Evolutionary conservation across 225 moss, liverwort and hornwort species (phyloP).

Genomic region (Bryoerythrophyllum caledonicum): DNA sequence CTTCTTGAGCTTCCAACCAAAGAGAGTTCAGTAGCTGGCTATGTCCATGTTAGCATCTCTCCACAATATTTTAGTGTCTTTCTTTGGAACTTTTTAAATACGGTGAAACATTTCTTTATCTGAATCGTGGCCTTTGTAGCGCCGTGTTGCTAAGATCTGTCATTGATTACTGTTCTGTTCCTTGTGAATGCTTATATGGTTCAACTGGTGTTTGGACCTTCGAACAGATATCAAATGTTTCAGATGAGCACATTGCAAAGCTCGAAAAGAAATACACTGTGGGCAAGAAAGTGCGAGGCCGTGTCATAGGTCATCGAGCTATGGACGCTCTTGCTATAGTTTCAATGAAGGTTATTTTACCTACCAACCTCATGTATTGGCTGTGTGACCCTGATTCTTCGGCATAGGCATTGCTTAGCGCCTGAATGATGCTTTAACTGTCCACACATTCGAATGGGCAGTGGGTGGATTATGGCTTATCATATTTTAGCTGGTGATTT

Average conservation of each 20-base stretch:
- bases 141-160: neutral
- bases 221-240: conserved; percentile 84
- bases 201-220: neutral
- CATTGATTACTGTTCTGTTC: conserved; percentile 11
- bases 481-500: neutral
- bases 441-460: neutral
- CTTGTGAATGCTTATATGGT: conserved; percentile 6
- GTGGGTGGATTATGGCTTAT: neutral
- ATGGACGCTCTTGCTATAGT: conserved; percentile 79
- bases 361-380: conserved; percentile 3
- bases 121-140: neutral
- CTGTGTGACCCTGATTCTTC: conserved; percentile 14
- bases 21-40: conserved; percentile 63
- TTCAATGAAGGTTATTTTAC: conserved; percentile 70
- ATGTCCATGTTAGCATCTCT: conserved; percentile 69
- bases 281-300: conserved; percentile 78
- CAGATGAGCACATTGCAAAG: conserved; percentile 83
- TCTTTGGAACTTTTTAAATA: neutral
- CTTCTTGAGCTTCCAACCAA: conserved; percentile 84
- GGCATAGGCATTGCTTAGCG: neutral
- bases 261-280: conserved; percentile 80
- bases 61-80: neutral
- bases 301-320: conserved; percentile 81
- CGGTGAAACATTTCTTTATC: neutral
- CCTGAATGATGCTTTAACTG: neutral